A percentile compares a stretch with the other conserved stretches of the same genome.
Conservation (phyloP, 345 rosid species). For the Litchi chinensis region DNA sequence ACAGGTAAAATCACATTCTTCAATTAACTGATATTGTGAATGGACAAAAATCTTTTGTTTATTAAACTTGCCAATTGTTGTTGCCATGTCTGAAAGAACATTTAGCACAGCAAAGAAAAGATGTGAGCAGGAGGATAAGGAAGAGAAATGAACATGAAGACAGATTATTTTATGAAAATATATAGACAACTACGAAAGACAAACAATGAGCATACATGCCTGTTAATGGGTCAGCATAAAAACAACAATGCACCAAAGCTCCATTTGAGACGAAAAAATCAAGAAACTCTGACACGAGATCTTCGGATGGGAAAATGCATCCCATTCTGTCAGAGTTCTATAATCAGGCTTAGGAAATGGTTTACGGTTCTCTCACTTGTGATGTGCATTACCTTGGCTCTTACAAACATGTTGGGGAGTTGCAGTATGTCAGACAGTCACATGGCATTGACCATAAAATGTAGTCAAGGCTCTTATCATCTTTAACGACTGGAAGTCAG, state of each 20-base stretch:
- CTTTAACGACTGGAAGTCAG: not conserved
- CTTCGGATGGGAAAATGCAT: no score
- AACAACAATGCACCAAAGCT: not conserved
- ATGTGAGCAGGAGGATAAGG: not conserved
- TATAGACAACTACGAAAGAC: not conserved
- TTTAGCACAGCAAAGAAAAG: not conserved
- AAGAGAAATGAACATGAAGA: not conserved
- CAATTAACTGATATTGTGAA: not conserved
- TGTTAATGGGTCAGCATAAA: not conserved
- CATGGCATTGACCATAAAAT: not conserved
- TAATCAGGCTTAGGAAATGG: not conserved
- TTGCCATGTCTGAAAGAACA: not conserved
- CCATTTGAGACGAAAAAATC: not conserved
- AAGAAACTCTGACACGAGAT: not conserved
- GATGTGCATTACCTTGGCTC: not conserved
- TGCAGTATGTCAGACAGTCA: not conserved
- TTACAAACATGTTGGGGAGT: not conserved
- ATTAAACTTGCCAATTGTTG: not conserved
- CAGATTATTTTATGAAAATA: not conserved
- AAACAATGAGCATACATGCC: not conserved
- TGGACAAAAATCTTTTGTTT: not conserved
- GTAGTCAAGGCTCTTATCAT: not conserved
- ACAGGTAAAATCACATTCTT: not conserved
- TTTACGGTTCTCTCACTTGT: slow-evolving; percentile 1
- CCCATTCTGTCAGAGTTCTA: not conserved